These are phyloP conservation scores for Lepidium sativum DNA, from an alignment of 345 rosid species.

Conservation along the genomic window DNA sequence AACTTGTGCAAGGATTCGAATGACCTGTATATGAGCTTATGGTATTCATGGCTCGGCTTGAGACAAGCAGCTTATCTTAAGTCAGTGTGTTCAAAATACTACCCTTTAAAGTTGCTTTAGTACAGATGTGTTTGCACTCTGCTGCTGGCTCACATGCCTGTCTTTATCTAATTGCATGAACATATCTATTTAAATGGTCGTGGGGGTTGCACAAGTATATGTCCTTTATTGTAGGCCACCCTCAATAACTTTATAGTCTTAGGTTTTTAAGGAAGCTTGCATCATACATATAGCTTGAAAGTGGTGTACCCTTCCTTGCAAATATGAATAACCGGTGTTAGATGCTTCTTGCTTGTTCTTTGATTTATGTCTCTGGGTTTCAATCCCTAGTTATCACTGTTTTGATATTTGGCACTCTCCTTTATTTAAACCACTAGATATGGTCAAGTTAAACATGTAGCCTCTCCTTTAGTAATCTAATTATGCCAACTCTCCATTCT, in stretches of 20 bases:
- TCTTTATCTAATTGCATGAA: background rate
- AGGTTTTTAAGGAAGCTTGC: background rate
- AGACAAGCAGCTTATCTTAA: background rate
- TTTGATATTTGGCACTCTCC: background rate
- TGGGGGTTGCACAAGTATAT: background rate
- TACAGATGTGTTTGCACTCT: background rate
- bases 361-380: background rate
- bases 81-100: background rate
- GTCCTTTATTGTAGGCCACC: background rate
- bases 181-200: background rate
- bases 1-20: slow-evolving; percentile 1
- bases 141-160: background rate
- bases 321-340: background rate
- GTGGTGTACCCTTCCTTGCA: background rate
- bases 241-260: background rate
- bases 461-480: background rate
- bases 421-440: background rate
- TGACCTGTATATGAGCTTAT: background rate
- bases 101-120: background rate
- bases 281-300: background rate
- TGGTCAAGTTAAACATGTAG: background rate
- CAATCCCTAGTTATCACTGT: background rate
- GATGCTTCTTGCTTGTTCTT: slow-evolving; percentile 7
- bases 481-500: background rate
- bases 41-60: background rate